Evolutionary conservation across 1,284 basidiomycete genomes (phyloP).

Genomic region (Tranzscheliella williamsii): DNA sequence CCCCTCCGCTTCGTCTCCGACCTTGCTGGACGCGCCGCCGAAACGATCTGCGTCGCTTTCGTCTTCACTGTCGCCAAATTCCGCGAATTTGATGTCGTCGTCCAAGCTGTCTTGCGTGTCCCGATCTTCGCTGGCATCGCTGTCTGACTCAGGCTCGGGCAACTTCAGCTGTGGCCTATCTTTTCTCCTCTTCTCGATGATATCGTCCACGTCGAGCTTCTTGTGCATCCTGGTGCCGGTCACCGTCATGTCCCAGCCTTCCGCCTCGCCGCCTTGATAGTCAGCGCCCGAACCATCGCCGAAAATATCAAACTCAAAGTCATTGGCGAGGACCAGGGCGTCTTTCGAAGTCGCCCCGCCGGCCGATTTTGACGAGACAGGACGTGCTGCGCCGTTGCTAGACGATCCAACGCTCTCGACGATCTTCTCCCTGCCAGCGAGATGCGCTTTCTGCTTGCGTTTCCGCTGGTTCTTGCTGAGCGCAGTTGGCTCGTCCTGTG

Average conservation of each 20-base stretch:
- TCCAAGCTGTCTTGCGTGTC: conserved; percentile 19
- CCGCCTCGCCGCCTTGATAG: conserved; percentile 6
- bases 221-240: conserved; percentile 37
- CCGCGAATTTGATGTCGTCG: conserved; percentile 28
- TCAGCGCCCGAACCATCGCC: conserved; percentile 30
- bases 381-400: not conserved
- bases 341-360: conserved; percentile 3
- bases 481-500: conserved; percentile 2
- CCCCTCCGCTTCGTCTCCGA: conserved; percentile 45
- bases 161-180: conserved; percentile 14
- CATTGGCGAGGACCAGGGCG: conserved; percentile 36
- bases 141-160: conserved; percentile 10
- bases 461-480: conserved; percentile 36
- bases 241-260: conserved; percentile 52
- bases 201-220: conserved; percentile 55
- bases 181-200: conserved; percentile 54
- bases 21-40: conserved; percentile 46
- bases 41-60: conserved; percentile 66
- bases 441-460: conserved; percentile 41
- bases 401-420: conserved; percentile 39
- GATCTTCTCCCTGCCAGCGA: conserved; percentile 52
- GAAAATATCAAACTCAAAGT: conserved; percentile 56
- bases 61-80: conserved; percentile 61
- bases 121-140: conserved; percentile 21
- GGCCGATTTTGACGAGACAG: conserved; percentile 1